Percentiles rank a stretch among this genome's conserved stretches.
These are phyloP conservation scores for Thoreauomyces humboldtii DNA, from an alignment of 192 early-diverging fungal species.

Conservation along the genomic window DNA sequence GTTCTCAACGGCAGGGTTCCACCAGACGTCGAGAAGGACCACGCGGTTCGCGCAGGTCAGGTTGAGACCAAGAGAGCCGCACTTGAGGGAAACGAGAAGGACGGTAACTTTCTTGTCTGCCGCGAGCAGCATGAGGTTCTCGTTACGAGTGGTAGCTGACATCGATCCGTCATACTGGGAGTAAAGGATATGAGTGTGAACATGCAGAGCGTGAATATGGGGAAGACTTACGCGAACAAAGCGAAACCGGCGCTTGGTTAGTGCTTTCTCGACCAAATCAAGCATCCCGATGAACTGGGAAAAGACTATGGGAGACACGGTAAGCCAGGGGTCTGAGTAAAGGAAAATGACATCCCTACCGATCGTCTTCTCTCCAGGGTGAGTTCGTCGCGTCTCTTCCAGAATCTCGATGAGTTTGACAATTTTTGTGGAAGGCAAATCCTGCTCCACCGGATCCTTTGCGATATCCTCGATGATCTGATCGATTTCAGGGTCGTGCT, in stretches of 20 bases:
- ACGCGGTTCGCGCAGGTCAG: constrained; percentile 63
- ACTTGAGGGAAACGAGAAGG: constrained; percentile 67
- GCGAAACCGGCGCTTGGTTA: constrained; percentile 12
- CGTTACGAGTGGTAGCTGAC: constrained; percentile 5
- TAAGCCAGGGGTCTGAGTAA: background rate
- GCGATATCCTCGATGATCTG: background rate
- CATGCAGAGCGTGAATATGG: too few relatives aligned
- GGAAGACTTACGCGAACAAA: constrained; percentile 9
- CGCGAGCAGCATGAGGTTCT: constrained; percentile 8
- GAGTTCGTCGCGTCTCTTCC: constrained; percentile 1
- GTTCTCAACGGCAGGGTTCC: constrained; percentile 71
- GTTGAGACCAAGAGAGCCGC: constrained; percentile 71
- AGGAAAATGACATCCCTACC: background rate
- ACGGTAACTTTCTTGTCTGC: constrained; percentile 29
- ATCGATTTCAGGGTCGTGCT: background rate
- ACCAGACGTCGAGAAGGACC: constrained; percentile 79
- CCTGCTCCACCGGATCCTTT: background rate
- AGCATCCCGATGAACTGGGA: constrained; percentile 43
- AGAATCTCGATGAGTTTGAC: constrained; percentile 5
- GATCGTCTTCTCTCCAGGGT: constrained; percentile 24
- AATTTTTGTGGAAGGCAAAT: constrained; percentile 13
- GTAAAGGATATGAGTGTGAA: background rate
- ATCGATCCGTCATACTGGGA: constrained; percentile 23
- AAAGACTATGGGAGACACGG: constrained; percentile 25
- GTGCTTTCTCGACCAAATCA: constrained; percentile 29